Percentiles rank a stretch among this genome's conserved stretches.
Evolutionary conservation across 768 basidiomycete species (phyloP).

Genomic region (Auriscalpium orientale): DNA sequence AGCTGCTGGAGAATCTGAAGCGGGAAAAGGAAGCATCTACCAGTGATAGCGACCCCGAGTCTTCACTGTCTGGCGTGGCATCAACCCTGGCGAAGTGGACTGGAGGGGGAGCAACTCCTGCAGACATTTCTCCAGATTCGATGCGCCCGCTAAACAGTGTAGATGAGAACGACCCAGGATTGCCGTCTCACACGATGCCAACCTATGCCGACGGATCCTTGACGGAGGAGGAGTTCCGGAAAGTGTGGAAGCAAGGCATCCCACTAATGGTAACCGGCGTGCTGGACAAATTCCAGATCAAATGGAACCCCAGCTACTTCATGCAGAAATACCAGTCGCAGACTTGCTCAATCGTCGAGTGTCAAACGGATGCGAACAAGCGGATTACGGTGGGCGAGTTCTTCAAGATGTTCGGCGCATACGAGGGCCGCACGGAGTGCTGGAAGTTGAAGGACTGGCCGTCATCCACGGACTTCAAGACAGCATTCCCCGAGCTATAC

Average conservation of each 20-base stretch:
- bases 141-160: neutral
- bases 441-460: conserved; percentile 96
- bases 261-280: conserved; percentile 74
- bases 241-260: conserved; percentile 65
- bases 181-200: conserved; percentile 32
- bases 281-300: conserved; percentile 49
- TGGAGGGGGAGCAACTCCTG: neutral
- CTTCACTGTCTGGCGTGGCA: neutral
- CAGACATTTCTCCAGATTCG: neutral
- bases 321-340: conserved; percentile 56
- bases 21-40: neutral
- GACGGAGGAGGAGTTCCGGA: conserved; percentile 52
- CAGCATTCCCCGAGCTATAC: conserved; percentile 76
- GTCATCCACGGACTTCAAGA: conserved; percentile 75
- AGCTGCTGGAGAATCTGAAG: conserved; percentile 30
- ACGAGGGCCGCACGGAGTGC: conserved; percentile 45
- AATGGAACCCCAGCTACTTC: conserved; percentile 85
- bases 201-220: conserved; percentile 42
- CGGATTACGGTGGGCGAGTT: conserved; percentile 67
- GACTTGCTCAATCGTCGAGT: conserved; percentile 70
- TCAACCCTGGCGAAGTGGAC: neutral
- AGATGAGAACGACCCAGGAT: conserved; percentile 6
- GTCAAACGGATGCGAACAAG: conserved; percentile 62
- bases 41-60: neutral
- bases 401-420: conserved; percentile 70